phyloP scores from a whole-genome alignment of 257 asterid species.

The Solanum habrochaites region DNA sequence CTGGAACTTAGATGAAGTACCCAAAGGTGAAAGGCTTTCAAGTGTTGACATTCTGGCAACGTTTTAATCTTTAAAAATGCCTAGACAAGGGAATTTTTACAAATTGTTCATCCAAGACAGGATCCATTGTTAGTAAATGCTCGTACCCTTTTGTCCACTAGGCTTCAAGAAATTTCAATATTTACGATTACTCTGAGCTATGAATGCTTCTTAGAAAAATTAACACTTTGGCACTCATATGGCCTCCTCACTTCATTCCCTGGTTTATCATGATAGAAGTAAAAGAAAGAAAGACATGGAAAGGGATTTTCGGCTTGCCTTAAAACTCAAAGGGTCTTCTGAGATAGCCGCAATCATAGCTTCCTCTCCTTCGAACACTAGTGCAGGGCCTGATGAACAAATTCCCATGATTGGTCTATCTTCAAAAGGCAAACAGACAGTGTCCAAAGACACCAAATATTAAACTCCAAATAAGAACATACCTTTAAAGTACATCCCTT shows the following conservation, averaged over 20 bases:
- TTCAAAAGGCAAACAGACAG: not conserved
- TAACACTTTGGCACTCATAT: not conserved
- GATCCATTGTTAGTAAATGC: not conserved
- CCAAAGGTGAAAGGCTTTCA: not conserved
- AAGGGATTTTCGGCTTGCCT: conserved; percentile 28
- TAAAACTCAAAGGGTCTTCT: conserved; percentile 66
- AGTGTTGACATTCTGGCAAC: not conserved
- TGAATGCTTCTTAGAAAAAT: not conserved
- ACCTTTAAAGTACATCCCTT: conserved; percentile 92
- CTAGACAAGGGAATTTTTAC: not conserved
- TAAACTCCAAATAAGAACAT: not conserved
- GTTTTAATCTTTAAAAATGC: not conserved
- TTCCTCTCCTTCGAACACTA: conserved; percentile 96
- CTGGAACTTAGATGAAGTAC: not conserved
- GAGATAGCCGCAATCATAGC: conserved; percentile 80
- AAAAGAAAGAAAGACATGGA: not conserved
- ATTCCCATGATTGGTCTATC: not conserved
- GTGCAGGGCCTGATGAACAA: conserved; percentile 62
- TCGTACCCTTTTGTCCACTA: not conserved
- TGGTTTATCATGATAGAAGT: not conserved
- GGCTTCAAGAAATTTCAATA: not conserved
- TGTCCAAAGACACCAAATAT: not conserved
- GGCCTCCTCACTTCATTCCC: not conserved
- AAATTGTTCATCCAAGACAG: not conserved
- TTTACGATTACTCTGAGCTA: not conserved